Percentiles rank a stretch among this genome's conserved stretches.
Evolutionary conservation across 495 filamentous ascomycete species (phyloP).

Genomic region (Tuber microsphaerosporum): DNA sequence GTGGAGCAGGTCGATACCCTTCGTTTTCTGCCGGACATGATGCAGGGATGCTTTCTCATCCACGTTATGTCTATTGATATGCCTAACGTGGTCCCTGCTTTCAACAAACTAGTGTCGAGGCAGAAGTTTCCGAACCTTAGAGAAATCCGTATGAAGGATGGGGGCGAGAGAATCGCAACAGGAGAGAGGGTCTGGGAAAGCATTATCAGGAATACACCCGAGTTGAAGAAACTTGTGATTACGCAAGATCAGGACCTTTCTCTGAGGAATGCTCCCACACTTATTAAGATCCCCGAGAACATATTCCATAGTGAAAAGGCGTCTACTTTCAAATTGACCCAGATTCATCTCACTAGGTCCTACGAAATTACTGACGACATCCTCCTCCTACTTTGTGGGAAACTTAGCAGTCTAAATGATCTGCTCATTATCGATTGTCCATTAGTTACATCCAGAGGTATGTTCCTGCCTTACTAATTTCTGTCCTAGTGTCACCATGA

Average conservation of each 20-base stretch:
- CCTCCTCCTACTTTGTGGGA: constrained; percentile 15
- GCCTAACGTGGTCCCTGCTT: not conserved
- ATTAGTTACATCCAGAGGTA: constrained; percentile 36
- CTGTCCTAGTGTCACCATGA: not conserved
- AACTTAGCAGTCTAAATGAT: constrained; percentile 27
- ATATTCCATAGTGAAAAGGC: constrained; percentile 3
- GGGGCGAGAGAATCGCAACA: constrained; percentile 24
- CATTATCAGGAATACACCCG: constrained; percentile 23
- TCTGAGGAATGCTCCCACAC: constrained; percentile 24
- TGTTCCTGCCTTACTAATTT: not conserved
- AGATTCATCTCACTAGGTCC: constrained; percentile 30
- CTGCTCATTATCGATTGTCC: constrained; percentile 34
- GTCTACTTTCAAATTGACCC: constrained; percentile 13
- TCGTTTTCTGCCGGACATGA: not conserved
- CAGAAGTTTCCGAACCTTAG: constrained; percentile 28
- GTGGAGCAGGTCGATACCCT: not conserved
- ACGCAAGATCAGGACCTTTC: constrained; percentile 19
- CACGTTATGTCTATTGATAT: not conserved
- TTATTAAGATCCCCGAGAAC: constrained; percentile 18
- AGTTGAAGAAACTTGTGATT: constrained; percentile 33
- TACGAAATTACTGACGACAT: constrained; percentile 32
- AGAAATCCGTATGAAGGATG: constrained; percentile 33
- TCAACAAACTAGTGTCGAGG: not conserved
- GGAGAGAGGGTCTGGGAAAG: constrained; percentile 18
- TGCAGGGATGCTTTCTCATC: not conserved